Conservation (phyloP, 306 rosid genomes). For the Herpetospermum pedunculosum region DNA sequence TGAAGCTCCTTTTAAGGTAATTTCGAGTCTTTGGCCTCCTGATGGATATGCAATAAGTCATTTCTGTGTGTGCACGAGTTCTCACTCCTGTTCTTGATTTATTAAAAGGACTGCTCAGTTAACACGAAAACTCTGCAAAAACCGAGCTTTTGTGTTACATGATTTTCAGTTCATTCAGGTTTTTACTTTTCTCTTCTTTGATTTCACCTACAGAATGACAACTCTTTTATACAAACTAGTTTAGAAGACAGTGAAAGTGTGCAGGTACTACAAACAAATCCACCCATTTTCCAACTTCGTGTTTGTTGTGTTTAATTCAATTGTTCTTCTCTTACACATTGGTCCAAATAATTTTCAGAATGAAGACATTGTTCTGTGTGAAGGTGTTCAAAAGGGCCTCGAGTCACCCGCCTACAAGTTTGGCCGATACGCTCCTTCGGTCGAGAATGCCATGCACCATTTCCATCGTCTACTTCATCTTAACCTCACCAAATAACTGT, state of each 20-base stretch:
- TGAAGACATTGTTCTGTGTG: conserved; percentile 65
- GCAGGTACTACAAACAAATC: conserved; percentile 38
- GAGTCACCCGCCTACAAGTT: conserved; percentile 58
- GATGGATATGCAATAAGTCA: not conserved
- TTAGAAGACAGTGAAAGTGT: conserved; percentile 72
- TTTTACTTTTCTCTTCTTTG: not conserved
- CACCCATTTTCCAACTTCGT: not conserved
- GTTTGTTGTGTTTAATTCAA: not conserved
- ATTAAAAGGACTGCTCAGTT: not conserved
- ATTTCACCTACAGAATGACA: conserved; percentile 36
- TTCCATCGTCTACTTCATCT: conserved; percentile 57
- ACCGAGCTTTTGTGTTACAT: not conserved
- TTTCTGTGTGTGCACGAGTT: not conserved
- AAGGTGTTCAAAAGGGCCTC: conserved; percentile 81
- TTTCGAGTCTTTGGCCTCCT: not conserved
- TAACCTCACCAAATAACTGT: conserved; percentile 22
- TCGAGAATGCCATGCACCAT: conserved; percentile 92
- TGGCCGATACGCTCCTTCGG: conserved; percentile 71
- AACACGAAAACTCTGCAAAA: not conserved
- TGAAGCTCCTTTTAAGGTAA: conserved; percentile 67
- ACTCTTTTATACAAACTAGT: conserved; percentile 46
- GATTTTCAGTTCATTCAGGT: not conserved
- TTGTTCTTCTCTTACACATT: not conserved
- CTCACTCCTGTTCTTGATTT: not conserved
- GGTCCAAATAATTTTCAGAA: conserved; percentile 24